Evolutionary conservation across 2,329 filamentous ascomycete species (phyloP).

Genomic region (Phaeosphaeria sp.): DNA sequence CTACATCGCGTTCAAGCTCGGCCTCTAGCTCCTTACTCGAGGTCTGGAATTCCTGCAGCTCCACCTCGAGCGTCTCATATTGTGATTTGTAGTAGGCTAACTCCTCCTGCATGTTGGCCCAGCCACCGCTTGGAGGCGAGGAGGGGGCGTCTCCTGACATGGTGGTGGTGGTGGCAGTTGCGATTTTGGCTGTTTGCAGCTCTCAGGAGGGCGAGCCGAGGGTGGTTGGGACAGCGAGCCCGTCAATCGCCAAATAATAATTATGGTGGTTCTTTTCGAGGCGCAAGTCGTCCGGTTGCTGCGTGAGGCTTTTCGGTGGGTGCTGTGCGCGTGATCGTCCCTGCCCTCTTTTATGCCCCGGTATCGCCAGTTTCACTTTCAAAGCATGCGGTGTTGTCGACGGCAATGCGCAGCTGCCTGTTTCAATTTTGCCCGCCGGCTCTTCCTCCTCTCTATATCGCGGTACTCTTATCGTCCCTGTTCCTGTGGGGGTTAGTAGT

Average conservation of each 20-base stretch:
- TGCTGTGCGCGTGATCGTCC: slow-evolving; percentile 23
- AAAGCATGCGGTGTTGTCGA: slow-evolving; percentile 23
- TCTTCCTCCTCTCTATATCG: slow-evolving; percentile 13
- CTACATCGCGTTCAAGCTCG: slow-evolving; percentile 94
- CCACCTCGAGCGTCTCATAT: slow-evolving; percentile 89
- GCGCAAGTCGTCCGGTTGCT: slow-evolving; percentile 8
- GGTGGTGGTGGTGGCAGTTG: slow-evolving; percentile 33
- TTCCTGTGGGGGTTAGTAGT: slow-evolving; percentile 44
- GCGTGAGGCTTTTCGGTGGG: slow-evolving; percentile 5
- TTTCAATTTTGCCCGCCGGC: slow-evolving; percentile 21
- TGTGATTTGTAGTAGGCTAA: slow-evolving; percentile 95
- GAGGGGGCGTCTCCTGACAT: slow-evolving; percentile 36
- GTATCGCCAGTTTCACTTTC: slow-evolving; percentile 35
- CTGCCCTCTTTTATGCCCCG: slow-evolving; percentile 20
- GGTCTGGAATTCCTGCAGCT: slow-evolving; percentile 91
- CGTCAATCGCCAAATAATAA: slow-evolving; percentile 15
- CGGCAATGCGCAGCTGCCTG: slow-evolving; percentile 33
- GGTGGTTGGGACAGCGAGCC: slow-evolving; percentile 13
- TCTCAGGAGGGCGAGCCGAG: slow-evolving; percentile 33
- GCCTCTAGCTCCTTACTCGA: slow-evolving; percentile 93
- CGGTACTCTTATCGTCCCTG: slow-evolving; percentile 21
- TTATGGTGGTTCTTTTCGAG: background rate
- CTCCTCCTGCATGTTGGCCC: slow-evolving; percentile 68
- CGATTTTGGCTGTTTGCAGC: slow-evolving; percentile 17
- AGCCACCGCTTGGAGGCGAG: slow-evolving; percentile 40